Percentiles rank a stretch among this genome's conserved stretches.
phyloP scores from a whole-genome alignment of 257 asterid species.

The Scutellaria minor region DNA sequence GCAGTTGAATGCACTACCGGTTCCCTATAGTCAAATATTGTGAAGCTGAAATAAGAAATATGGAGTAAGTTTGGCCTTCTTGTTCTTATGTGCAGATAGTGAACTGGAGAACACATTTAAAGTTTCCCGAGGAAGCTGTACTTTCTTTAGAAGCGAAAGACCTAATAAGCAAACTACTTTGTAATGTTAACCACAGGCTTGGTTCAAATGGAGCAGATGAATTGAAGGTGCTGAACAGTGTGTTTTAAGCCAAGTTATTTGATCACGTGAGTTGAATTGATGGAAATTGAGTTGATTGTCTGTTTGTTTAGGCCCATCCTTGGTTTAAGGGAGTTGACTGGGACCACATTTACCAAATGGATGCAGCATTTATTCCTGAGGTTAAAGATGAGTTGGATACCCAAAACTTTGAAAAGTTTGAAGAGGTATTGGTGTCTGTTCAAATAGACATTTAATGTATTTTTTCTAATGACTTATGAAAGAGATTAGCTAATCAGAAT shows the following conservation, averaged over 20 bases:
- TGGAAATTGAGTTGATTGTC: conserved; percentile 33
- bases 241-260: conserved; percentile 49
- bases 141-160: conserved; percentile 83
- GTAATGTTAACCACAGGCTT: conserved; percentile 83
- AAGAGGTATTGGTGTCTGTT: conserved; percentile 58
- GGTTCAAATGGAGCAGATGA: conserved; percentile 90
- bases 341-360: conserved; percentile 80
- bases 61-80: conserved; percentile 23
- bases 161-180: conserved; percentile 80
- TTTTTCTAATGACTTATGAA: conserved; percentile 13
- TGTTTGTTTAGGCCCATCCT: conserved; percentile 69
- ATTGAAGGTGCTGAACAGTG: conserved; percentile 80
- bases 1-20: conserved; percentile 22
- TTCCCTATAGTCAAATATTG: conserved; percentile 25
- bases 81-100: conserved; percentile 65
- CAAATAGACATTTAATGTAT: conserved; percentile 23
- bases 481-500: conserved; percentile 31
- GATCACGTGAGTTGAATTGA: conserved; percentile 31
- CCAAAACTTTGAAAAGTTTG: conserved; percentile 94
- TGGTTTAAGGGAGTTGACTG: conserved; percentile 84
- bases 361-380: conserved; percentile 94
- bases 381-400: conserved; percentile 95
- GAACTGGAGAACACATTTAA: conserved; percentile 92
- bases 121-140: conserved; percentile 93
- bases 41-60: conserved; percentile 15